Conservation (phyloP, 164 flowering plant genomes). For the Chimonanthus salicifolius region DNA sequence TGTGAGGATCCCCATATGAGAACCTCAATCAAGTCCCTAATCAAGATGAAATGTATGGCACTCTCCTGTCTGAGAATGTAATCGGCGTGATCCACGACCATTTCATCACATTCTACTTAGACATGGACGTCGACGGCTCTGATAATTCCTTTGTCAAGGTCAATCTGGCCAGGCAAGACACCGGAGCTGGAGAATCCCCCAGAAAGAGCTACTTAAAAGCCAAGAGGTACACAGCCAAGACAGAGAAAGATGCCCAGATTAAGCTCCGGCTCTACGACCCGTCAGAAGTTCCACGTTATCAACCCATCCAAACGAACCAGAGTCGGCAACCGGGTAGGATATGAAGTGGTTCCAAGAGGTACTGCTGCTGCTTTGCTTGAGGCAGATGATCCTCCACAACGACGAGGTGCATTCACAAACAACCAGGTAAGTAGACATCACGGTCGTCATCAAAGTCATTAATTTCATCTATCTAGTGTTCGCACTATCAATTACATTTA, state of each 20-base stretch:
- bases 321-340: constrained; percentile 83
- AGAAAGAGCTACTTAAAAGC: constrained; percentile 72
- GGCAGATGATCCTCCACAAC: constrained; percentile 71
- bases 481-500: not conserved
- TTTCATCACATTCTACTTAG: constrained; percentile 48
- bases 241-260: constrained; percentile 82
- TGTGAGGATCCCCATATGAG: constrained; percentile 34
- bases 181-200: constrained; percentile 46
- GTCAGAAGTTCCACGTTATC: constrained; percentile 70
- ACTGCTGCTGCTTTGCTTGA: constrained; percentile 86
- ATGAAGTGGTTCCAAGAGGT: constrained; percentile 79
- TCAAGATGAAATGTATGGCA: constrained; percentile 36
- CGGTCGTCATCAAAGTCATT: not conserved
- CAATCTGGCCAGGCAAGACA: constrained; percentile 37
- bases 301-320: constrained; percentile 59
- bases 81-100: constrained; percentile 67
- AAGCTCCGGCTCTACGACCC: constrained; percentile 83
- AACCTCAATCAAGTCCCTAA: constrained; percentile 27
- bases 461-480: too few species aligned
- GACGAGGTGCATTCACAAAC: constrained; percentile 70
- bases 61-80: constrained; percentile 46
- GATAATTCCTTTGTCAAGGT: constrained; percentile 77
- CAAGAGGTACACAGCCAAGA: constrained; percentile 48
- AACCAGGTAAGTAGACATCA: constrained; percentile 36
- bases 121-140: constrained; percentile 60